Conservation (phyloP, 306 rosid species). For the Castanopsis chinensis region DNA sequence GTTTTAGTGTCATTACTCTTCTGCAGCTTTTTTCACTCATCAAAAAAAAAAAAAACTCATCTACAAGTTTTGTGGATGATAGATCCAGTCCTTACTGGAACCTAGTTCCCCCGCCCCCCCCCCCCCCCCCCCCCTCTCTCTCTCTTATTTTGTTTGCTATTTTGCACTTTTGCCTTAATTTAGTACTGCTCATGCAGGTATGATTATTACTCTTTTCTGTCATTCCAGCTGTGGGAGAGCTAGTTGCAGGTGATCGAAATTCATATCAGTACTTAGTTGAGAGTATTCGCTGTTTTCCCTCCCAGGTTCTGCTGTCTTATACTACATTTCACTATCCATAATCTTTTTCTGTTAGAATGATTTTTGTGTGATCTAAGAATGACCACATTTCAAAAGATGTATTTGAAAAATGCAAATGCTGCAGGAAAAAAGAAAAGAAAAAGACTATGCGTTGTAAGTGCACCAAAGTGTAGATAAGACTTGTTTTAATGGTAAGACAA, state of each 20-base stretch:
- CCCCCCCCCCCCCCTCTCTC: background rate
- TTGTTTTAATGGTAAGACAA: no score
- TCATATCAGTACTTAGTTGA: constrained; percentile 97
- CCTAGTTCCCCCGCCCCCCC: no score
- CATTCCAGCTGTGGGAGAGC: constrained; percentile 76
- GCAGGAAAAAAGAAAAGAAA: no score
- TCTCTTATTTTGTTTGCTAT: background rate
- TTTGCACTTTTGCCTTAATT: constrained; percentile 15
- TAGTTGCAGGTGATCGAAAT: constrained; percentile 76
- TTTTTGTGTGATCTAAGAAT: no score
- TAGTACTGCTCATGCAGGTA: constrained; percentile 51
- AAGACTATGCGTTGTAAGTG: no score
- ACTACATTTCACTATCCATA: background rate
- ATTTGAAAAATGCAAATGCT: no score
- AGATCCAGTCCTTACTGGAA: background rate
- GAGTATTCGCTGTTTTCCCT: constrained; percentile 83
- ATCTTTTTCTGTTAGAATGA: no score
- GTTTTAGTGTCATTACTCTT: background rate
- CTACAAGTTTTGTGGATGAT: background rate
- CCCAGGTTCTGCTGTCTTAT: constrained; percentile 55
- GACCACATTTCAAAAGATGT: no score
- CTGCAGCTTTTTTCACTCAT: no score
- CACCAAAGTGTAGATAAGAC: no score
- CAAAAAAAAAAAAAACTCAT: background rate
- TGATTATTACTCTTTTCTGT: constrained; percentile 75